Percentiles rank a stretch among this genome's conserved stretches.
These are phyloP conservation scores for Tephrocybe rancida DNA, from an alignment of 768 basidiomycete species.

Conservation along the genomic window DNA sequence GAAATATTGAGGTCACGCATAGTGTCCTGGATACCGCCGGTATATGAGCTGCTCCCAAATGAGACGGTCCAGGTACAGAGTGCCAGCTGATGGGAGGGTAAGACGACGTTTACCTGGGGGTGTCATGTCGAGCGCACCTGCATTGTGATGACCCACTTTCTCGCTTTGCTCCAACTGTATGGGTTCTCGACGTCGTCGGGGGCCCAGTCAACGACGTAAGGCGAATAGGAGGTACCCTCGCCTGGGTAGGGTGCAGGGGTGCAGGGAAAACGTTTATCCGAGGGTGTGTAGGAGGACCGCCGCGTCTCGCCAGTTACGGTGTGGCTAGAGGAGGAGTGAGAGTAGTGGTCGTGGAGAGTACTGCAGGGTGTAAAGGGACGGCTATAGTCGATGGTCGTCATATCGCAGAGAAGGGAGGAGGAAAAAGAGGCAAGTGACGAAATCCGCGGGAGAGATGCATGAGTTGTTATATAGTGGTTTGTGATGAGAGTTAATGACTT, in stretches of 20 bases:
- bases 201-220: conserved; percentile 58
- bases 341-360: conserved; percentile 23
- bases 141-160: conserved; percentile 57
- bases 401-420: neutral
- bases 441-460: conserved; percentile 1
- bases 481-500: too few relatives aligned
- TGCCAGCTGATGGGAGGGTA: conserved; percentile 37
- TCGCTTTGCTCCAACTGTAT: conserved; percentile 51
- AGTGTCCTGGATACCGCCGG: conserved; percentile 49
- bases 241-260: conserved; percentile 37
- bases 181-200: conserved; percentile 53
- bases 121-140: conserved; percentile 38
- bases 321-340: conserved; percentile 13
- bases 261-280: conserved; percentile 2
- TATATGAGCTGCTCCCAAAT: conserved; percentile 60
- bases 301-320: conserved; percentile 1
- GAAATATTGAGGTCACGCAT: conserved; percentile 49
- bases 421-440: neutral
- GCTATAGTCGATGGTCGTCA: conserved; percentile 23
- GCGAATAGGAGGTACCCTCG: conserved; percentile 47
- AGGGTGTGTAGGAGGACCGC: too few relatives aligned
- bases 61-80: conserved; percentile 58
- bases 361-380: conserved; percentile 16
- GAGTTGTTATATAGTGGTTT: conserved; percentile 7
- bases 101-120: neutral